These are phyloP conservation scores for Martensiomyces pterosporus DNA, from an alignment of 192 early-diverging fungal genomes.

Conservation along the genomic window DNA sequence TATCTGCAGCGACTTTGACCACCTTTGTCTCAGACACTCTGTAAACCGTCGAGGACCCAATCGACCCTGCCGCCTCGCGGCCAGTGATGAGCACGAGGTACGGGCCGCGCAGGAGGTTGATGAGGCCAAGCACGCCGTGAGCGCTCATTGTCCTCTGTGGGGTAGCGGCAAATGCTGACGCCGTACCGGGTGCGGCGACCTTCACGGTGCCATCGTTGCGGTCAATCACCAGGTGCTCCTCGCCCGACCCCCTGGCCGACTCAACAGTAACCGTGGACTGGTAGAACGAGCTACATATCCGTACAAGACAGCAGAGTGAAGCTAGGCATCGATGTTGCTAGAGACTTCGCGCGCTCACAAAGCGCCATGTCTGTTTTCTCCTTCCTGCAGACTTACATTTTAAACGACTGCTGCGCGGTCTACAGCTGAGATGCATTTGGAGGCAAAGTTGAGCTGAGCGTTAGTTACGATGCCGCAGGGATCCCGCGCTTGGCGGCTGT, in stretches of 20 bases:
- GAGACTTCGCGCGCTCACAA: too few species aligned
- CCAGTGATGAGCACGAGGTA: constrained; percentile 48
- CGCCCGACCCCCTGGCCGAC: constrained; percentile 30
- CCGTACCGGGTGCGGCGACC: constrained; percentile 1
- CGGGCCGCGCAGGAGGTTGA: constrained; percentile 39
- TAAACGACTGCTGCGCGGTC: neutral
- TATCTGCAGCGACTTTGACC: constrained; percentile 30
- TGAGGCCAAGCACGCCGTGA: constrained; percentile 45
- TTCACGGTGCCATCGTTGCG: constrained; percentile 25
- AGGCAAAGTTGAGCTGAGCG: neutral
- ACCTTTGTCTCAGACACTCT: constrained; percentile 37
- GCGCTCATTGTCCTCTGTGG: constrained; percentile 38
- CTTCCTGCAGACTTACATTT: too few species aligned
- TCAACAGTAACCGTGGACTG: constrained; percentile 36
- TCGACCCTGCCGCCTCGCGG: constrained; percentile 32
- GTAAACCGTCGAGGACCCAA: constrained; percentile 39
- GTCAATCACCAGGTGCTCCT: constrained; percentile 34
- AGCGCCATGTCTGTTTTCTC: too few species aligned
- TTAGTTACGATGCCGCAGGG: too few species aligned
- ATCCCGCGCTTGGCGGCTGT: neutral
- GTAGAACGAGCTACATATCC: constrained; percentile 39
- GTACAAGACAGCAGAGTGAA: too few species aligned
- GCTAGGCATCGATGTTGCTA: too few species aligned
- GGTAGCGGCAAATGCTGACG: constrained; percentile 25
- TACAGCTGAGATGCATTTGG: neutral